Evolutionary conservation across 1,139 yeast species (phyloP).

Genomic region (Kodamaea fungicola): DNA sequence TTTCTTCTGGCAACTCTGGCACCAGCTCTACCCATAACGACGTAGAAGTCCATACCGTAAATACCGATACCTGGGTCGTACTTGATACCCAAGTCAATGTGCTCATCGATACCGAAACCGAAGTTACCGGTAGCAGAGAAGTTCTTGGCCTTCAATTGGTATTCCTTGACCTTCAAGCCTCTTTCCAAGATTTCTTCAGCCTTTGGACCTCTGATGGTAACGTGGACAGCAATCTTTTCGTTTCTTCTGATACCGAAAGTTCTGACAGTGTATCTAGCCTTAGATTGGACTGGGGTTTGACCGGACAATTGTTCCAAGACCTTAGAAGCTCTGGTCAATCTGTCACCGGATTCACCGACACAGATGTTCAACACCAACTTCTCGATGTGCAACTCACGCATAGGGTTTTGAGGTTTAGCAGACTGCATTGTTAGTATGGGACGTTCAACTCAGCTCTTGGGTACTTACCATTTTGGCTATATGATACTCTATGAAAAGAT

Average conservation of each 20-base stretch:
- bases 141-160: conserved; percentile 91
- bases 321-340: conserved; percentile 99
- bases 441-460: not conserved
- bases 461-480: conserved; percentile 20
- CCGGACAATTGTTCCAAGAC: conserved; percentile 99
- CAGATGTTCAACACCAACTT: conserved; percentile 99
- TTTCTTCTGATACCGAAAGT: conserved; percentile 99
- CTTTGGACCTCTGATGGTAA: conserved; percentile 99
- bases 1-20: conserved; percentile 98
- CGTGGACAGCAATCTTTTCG: conserved; percentile 99
- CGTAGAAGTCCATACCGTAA: conserved; percentile 99
- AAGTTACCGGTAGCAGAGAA: conserved; percentile 99
- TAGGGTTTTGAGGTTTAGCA: conserved; percentile 53
- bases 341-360: conserved; percentile 99
- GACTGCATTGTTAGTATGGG: conserved; percentile 10
- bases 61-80: conserved; percentile 99
- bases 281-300: conserved; percentile 99
- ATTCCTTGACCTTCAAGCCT: conserved; percentile 99
- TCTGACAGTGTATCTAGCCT: conserved; percentile 99
- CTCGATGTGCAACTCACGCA: conserved; percentile 99
- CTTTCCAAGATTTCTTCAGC: conserved; percentile 99
- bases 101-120: conserved; percentile 99
- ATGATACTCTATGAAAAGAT: conserved; percentile 8
- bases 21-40: conserved; percentile 99
- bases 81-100: conserved; percentile 99